phyloP scores from a whole-genome alignment of 495 filamentous ascomycete genomes.

The Friedmanniomyces endolithicus region DNA sequence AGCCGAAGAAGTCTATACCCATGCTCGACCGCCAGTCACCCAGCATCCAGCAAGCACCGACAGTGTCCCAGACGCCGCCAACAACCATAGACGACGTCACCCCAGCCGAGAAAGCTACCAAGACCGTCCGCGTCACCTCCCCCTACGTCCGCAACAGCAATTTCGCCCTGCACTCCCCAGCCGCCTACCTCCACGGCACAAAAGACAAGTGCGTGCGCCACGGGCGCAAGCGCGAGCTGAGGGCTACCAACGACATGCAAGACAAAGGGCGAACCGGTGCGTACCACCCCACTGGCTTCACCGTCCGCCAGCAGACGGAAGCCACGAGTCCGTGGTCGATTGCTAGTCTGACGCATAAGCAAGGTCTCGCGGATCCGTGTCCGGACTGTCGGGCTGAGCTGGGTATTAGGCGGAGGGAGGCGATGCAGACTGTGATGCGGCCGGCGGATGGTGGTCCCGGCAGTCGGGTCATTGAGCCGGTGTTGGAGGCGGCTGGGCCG shows the following conservation, averaged over 20 bases:
- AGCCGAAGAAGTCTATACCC: conserved; percentile 7
- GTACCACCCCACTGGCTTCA: conserved; percentile 13
- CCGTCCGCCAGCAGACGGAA: conserved; percentile 8
- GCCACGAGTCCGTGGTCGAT: conserved; percentile 15
- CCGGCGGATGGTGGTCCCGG: neutral
- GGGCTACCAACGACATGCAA: neutral
- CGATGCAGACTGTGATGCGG: conserved; percentile 7
- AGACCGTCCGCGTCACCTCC: too few species aligned
- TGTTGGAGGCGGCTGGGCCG: neutral
- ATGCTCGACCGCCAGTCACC: neutral
- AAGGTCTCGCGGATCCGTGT: conserved; percentile 5
- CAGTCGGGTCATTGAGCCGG: neutral
- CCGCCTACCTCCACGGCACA: conserved; percentile 8
- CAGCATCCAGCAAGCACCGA: neutral
- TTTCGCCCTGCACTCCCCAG: neutral
- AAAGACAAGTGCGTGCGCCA: conserved; percentile 13
- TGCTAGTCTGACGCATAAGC: neutral
- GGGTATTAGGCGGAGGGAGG: conserved; percentile 14
- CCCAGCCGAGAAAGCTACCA: neutral
- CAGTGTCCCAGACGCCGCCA: too few species aligned
- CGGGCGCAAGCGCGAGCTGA: conserved; percentile 2
- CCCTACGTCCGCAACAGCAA: neutral
- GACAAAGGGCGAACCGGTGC: conserved; percentile 9
- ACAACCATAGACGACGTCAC: neutral
- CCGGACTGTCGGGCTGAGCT: conserved; percentile 17